A percentile compares a stretch with the other conserved stretches of the same genome.
These are phyloP conservation scores for Mycena alexandri DNA, from an alignment of 768 basidiomycete genomes.

Conservation along the genomic window DNA sequence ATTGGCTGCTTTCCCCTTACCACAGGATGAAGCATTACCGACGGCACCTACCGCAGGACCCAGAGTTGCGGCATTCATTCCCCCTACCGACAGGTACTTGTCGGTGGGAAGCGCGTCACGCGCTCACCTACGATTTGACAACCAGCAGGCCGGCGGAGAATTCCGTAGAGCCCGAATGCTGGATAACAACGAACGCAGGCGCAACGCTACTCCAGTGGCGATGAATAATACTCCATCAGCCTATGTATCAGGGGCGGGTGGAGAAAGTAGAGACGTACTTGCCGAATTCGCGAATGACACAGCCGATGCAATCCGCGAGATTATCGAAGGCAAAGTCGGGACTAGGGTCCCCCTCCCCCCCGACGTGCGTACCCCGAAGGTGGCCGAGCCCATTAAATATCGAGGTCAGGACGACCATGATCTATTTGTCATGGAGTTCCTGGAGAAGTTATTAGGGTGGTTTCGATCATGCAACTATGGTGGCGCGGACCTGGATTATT, in stretches of 20 bases:
- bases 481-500: not conserved
- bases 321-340: not conserved
- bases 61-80: too few species aligned
- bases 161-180: not conserved
- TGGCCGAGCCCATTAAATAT: not conserved
- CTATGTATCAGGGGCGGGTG: not conserved
- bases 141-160: not conserved
- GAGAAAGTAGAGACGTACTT: not conserved
- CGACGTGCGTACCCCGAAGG: not conserved
- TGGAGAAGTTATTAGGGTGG: conserved; percentile 8
- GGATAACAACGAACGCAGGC: not conserved
- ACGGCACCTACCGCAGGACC: too few species aligned
- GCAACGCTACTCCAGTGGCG: not conserved
- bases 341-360: not conserved
- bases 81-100: too few species aligned
- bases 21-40: too few species aligned
- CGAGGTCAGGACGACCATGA: conserved; percentile 19
- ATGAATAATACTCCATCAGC: conserved; percentile 2
- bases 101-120: too few species aligned
- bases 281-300: not conserved
- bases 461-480: not conserved
- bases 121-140: too few species aligned
- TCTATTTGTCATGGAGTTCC: not conserved
- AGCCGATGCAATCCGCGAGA: not conserved
- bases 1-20: too few species aligned